phyloP scores from a whole-genome alignment of 768 basidiomycete genomes.

The Termitomyces sp. region DNA sequence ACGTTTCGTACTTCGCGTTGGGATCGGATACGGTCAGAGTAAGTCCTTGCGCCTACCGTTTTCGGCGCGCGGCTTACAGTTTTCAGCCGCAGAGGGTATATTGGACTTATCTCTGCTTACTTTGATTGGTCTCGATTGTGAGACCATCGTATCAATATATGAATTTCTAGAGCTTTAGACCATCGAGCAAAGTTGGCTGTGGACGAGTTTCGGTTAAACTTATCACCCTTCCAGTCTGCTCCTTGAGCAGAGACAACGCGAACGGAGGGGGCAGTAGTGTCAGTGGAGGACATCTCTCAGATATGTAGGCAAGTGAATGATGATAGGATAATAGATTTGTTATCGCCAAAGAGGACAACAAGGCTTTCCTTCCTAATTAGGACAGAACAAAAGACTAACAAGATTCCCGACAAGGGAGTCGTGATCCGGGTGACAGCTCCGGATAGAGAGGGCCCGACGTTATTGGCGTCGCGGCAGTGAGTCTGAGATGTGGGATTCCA shows the following conservation, averaged over 20 bases:
- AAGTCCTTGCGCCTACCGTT: too few species aligned
- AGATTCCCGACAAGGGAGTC: not conserved
- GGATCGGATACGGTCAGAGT: too few species aligned
- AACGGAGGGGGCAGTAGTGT: not conserved
- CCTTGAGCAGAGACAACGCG: not conserved
- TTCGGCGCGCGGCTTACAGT: too few species aligned
- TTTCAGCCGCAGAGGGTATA: too few species aligned
- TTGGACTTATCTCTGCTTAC: too few species aligned
- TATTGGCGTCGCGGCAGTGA: not conserved
- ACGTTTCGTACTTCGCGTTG: too few species aligned
- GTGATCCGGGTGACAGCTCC: not conserved
- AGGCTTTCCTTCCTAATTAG: not conserved
- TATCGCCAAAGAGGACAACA: not conserved
- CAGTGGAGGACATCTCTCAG: not conserved
- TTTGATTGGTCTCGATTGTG: too few species aligned
- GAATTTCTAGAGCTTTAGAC: not conserved
- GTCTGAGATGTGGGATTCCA: not conserved
- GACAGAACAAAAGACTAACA: not conserved
- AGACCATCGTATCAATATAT: too few species aligned
- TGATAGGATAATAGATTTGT: not conserved
- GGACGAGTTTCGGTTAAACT: not conserved
- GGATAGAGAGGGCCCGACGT: not conserved
- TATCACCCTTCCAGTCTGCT: not conserved
- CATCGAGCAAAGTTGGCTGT: not conserved
- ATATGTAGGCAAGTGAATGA: not conserved